Base-by-base conservation (phyloP, 352 stramenopile species). In the Phytophthora brassicae region DNA sequence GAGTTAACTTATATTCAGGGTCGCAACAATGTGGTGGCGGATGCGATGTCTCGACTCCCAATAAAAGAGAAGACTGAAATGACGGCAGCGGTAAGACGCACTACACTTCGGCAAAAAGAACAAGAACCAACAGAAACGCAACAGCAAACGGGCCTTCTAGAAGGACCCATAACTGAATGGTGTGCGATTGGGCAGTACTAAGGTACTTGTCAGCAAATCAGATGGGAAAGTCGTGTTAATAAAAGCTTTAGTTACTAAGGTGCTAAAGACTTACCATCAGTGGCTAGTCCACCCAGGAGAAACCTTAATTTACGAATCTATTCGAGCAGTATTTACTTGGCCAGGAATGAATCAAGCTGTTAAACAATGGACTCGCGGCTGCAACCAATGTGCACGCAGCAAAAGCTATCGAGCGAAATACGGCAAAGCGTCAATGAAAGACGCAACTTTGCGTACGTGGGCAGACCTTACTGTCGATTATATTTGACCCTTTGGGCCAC, bases 151-250 rank as follows among this genome's bases (percentile, higher is more conserved):
- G 42, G 42, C 42, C 52, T 60, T 51, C 29, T 46, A 12, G 31
- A 60, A 60, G 41, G 52, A 38, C 28, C 29, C 1, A 3, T 2
- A 26, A 28, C n/a, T 24, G 28, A 1, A 1, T 26, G 52, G 13
- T 29, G 52, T 19, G 52, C 52, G 52, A 60, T 52, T 52, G n/a
- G 45, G 28, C 45, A 28, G n/a, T n/a, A 52, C 45, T 8, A 42
- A 20, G 28, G 45, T 52, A 14, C 6, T 60, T 19, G 52, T 57
- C 36, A 52, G 52, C 52, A 52, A 19, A 46, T 24, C 14, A 2
- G 28, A 45, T 16, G 52, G 19, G 14, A 31, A 6, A 9, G 46
- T 52, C 1, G 16, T 60, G 0, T 3, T 60, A 2, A 28, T 42
- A 19, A 3, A 5, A 1, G 23, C 35, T 4, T 8, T 46, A 4